Base-by-base conservation (phyloP, 345 rosid species). In the Crucihimalaya himalaica region DNA sequence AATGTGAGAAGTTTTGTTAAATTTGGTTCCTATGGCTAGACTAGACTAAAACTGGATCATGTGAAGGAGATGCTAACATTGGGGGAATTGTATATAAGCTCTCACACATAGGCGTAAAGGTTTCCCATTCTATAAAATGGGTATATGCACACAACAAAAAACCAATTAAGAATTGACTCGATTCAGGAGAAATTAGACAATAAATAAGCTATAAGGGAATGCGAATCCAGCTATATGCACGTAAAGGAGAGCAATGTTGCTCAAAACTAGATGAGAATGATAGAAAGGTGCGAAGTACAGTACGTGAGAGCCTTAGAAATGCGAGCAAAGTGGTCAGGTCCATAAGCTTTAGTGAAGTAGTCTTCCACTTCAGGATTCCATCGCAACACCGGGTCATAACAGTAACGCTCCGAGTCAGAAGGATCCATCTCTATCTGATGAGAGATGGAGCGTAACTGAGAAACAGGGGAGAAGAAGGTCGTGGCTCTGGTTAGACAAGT, bases 351-450 rank as follows among this genome's bases (percentile, higher is more conserved):
- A 78, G 68, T 63, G 84, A 95, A 89, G 85, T 95, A 92, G 0
- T 84, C 89, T 73, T 90, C 90, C 25, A 95, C 94, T 64, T 86
- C 78, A 68, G 98, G 86, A 69, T 92, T 80, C 99, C 99, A 95
- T 32, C 82, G 84, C 80, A 95, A 54, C 14, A 59, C 62, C 2
- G 99, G 98, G 60, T 79, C 84, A 81, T 82, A 95, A 77, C 85
- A 81, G 86, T 92, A 95, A 55, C 99, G 91, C 74, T 83, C 83
- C 10, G 85, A 77, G 16, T 79, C 85, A 4, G 85, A 79, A 42
- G 80, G 77, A 64, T 82, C 89, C 94, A 84, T 86, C 85, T 83
- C 77, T 7, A 37, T 16, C 57, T 56, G 57, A 14, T n/a, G 70
- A 53, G 63, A 67, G 16, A 57, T 4, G 59, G 61, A 27, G 18